Conservation (phyloP, 2,329 filamentous ascomycete genomes). For the Aspergillus luchuensis region DNA sequence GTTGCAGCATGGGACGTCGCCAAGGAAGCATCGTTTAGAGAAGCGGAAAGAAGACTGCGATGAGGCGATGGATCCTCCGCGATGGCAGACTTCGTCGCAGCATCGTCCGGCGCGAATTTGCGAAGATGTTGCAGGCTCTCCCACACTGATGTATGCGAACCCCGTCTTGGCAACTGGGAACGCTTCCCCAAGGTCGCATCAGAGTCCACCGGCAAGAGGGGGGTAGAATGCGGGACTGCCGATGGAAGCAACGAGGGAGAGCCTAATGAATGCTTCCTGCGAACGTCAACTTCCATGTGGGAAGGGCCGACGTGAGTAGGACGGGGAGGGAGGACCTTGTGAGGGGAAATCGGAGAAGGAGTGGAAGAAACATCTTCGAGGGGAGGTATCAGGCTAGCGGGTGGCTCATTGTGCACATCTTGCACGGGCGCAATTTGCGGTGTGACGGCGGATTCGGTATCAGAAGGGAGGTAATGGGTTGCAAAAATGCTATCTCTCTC, state of each 20-base stretch:
- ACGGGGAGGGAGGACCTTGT: slow-evolving; percentile 35
- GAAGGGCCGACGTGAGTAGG: slow-evolving; percentile 31
- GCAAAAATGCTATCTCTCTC: slow-evolving; percentile 67
- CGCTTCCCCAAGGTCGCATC: slow-evolving; percentile 28
- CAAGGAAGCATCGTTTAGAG: slow-evolving; percentile 30
- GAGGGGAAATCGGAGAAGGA: slow-evolving; percentile 27
- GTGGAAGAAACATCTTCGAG: slow-evolving; percentile 35
- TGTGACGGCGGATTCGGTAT: slow-evolving; percentile 46
- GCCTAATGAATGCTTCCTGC: slow-evolving; percentile 33
- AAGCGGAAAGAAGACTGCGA: slow-evolving; percentile 31
- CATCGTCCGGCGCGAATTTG: slow-evolving; percentile 27
- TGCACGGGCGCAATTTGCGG: slow-evolving; percentile 38
- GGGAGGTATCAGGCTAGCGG: slow-evolving; percentile 34
- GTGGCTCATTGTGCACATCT: slow-evolving; percentile 33
- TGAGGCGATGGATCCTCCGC: slow-evolving; percentile 26
- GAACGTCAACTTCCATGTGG: slow-evolving; percentile 43
- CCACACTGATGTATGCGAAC: slow-evolving; percentile 19
- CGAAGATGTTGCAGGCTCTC: slow-evolving; percentile 25
- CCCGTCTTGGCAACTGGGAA: slow-evolving; percentile 23
- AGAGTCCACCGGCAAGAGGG: slow-evolving; percentile 32
- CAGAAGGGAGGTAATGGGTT: slow-evolving; percentile 59
- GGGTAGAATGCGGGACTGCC: slow-evolving; percentile 23
- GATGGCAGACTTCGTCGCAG: slow-evolving; percentile 23
- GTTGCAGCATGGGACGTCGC: slow-evolving; percentile 25
- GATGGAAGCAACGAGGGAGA: slow-evolving; percentile 32